phyloP scores from a whole-genome alignment of 306 rosid species.

The Gleditsia sinensis region DNA sequence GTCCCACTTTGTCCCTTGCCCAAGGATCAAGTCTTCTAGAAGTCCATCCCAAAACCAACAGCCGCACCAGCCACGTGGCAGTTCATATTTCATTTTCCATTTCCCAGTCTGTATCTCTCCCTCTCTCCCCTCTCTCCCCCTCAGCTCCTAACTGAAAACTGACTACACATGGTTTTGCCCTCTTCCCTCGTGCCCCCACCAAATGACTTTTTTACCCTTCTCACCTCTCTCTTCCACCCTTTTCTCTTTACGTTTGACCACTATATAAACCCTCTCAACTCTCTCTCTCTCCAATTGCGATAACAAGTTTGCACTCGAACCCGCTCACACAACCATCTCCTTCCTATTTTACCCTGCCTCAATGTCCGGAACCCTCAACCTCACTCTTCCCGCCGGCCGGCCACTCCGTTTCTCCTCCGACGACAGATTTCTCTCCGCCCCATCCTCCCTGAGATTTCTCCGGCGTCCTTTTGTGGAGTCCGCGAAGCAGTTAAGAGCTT shows the following conservation, averaged over 20 bases:
- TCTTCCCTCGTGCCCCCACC: no score
- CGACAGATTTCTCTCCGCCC: not conserved
- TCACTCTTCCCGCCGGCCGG: not conserved
- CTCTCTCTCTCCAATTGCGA: not conserved
- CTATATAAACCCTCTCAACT: not conserved
- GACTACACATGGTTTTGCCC: constrained; percentile 9
- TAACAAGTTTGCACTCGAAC: not conserved
- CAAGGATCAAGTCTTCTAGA: not conserved
- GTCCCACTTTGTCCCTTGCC: not conserved
- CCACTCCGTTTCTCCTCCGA: not conserved
- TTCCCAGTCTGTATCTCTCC: no score
- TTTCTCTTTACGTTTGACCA: constrained; percentile 17
- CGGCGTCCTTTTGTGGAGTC: not conserved
- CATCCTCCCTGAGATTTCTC: not conserved
- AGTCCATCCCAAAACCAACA: not conserved
- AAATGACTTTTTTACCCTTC: constrained; percentile 21
- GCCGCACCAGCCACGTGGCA: constrained; percentile 1
- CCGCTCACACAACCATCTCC: not conserved
- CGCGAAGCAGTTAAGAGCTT: not conserved
- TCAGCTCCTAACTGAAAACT: not conserved
- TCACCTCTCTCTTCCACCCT: not conserved
- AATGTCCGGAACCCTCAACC: constrained; percentile 21
- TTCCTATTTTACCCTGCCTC: constrained; percentile 31
- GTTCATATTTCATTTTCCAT: not conserved
- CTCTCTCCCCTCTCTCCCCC: not conserved